Base-by-base conservation (phyloP, 1,284 basidiomycete genomes). In the Coniferiporia weirii region DNA sequence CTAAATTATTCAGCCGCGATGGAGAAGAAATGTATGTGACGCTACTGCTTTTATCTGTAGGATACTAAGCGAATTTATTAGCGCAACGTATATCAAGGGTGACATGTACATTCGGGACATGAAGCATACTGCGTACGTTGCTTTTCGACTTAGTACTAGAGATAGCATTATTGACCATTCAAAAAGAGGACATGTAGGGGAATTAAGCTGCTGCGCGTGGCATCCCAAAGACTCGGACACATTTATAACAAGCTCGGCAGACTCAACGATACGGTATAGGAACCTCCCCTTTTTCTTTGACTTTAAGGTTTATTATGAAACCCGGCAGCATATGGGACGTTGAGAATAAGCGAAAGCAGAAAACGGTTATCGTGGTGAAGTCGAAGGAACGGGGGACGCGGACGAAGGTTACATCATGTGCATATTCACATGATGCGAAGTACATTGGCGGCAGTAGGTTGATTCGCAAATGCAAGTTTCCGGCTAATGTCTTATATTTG, bases 51-150 rank as follows among this genome's bases (percentile, higher is more conserved):
- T n/a, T 49, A 32, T 38, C 48, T 52, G 55, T 15, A 47, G n/a
- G 50, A 8, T 13, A 43, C 40, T 54, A 17, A 44, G 43, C 52
- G 7, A n/a, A 48, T 53, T 47, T 69, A 62, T 55, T 71, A 94
- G 92, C 70, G 85, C 87, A 62, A 89, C 90, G 64, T 97, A 85
- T 71, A 80, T 92, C 70, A 97, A 98, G 75, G 97, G 97, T 38
- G 97, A 99, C 74, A 92, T 91, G 63, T 99, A 98, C 70, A 91
- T 99, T 67, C 87, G 97, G 56, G 97, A 99, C 74, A 97, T 99
- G 93, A 93, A 94, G 72, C 89, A 98, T 69, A 99, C 97, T 60
- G 80, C 84, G 93, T 94, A 66, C 65, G 85, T 76, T 35, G 54
- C 50, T 51, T 44, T 61, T 49, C 15, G 34, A 20, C 9, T 40